Base-by-base conservation (phyloP, 345 rosid genomes). In the Erodium maritimum region DNA sequence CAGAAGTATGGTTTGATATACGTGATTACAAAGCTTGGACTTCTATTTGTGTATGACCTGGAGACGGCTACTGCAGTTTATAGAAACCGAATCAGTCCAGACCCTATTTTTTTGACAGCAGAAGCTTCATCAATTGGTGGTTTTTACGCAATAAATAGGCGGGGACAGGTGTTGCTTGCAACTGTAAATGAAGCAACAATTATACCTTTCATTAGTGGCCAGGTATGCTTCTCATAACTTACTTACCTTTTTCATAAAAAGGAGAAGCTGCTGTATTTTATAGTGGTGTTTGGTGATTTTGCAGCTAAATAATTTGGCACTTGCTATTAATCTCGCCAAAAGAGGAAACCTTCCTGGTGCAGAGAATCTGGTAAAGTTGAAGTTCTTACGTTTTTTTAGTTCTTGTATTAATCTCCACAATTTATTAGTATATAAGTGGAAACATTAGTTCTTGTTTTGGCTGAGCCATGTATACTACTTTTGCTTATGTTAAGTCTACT, bases 291-390 rank as follows among this genome's bases (percentile, higher is more conserved):
- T 54, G 48, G 48, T 42, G 48, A 60, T 46, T 62, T 77, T 67
- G 52, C 82, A 94, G 97, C 72, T 94, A 67, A 94, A 87, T 76
- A 94, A 94, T 73, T 75, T 94, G 82, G 97, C 90, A 77, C 96
- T 94, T 60, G 99, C 99, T 61, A 93, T 94, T 52, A 90, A 85
- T 67, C 97, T 94, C 51, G 99, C 99, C 62, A 94, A 90, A 72
- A 79, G 99, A 77, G 99, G 99, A 77, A 94, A 94, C 71, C 99
- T 94, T 61, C 99, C 99, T 71, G 99, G 99, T 67, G 99, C 96
- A 25, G 99, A 94, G 76, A 87, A 87, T 79, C 83, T 94, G 88
- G 99, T 85, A 81, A 76, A 6, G 5, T 29, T 0, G n/a, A n/a
- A n/a, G 9, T 29, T 4, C 5, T 29, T 29, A 29, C 9, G 9